Evolutionary conservation across 1,139 yeast genomes (phyloP), one percentile per base, ranked within the genome.

Genomic region (Dujonia santamariae): DNA sequence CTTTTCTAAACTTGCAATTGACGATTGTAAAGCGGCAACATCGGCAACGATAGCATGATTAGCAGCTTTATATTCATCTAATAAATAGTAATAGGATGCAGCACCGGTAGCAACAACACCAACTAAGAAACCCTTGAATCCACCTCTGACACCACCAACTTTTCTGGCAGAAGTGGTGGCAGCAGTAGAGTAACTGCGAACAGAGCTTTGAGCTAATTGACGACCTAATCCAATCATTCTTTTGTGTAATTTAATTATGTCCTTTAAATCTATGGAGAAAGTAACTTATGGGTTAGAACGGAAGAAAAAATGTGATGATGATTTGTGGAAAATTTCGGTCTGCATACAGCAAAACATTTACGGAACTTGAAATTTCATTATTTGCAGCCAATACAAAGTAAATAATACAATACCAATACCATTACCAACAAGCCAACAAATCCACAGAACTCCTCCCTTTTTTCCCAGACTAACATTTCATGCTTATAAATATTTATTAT

Each of bases 71-170:
- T 84, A 85, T 57, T 84, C 86, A 50, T 85, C 94, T 40, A 85
- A 63, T 46, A 85, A 67, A 59, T 85, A 86, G 58, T 78, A 82
- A 64, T 85, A 86, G 9, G 92, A 80, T 7, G 77, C 85, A 37
- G 74, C 75, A 2, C 95, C 92, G 18, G 95, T 82, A 42, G 71
- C 58, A 17, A 86, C 69, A 29, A 83, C 84, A 30, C 96, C 96
- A 26, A 81, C 67, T 40, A 86, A 69, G 58, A 86, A 86, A 2
- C 96, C 96, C 37, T 81, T 59, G 35, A 81, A 59, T 3, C 84
- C 84, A 11, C 86, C 88, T 54, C 80, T 77, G 48, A 82, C 66
- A 23, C 80, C 77, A 8, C 84, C 83, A 12, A 75, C 67, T 45
- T 59, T 68, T 44, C 61, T 68, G 30, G 21, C 44, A 29, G 50